phyloP scores from a whole-genome alignment of 805 yeast species.

The Metschnikowia baotianmanensis region DNA sequence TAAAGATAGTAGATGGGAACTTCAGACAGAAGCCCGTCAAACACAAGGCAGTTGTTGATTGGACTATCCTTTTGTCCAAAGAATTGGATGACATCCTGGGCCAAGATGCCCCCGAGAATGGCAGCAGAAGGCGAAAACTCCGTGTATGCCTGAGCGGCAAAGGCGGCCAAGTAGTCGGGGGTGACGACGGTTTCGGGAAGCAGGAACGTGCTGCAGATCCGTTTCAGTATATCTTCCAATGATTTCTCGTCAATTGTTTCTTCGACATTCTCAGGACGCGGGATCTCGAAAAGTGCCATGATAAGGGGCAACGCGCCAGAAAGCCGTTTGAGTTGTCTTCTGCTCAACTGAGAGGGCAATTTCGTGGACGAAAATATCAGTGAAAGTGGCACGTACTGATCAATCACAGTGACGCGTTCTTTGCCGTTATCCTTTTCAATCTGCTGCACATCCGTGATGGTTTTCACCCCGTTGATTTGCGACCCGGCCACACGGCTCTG shows the following conservation, averaged over 20 bases:
- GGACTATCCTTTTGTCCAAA: constrained; percentile 76
- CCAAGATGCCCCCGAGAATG: constrained; percentile 81
- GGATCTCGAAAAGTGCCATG: constrained; percentile 53
- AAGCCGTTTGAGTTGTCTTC: constrained; percentile 47
- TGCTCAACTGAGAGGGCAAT: constrained; percentile 41
- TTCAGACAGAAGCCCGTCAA: constrained; percentile 68
- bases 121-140: constrained; percentile 86
- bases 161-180: constrained; percentile 38
- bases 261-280: constrained; percentile 24
- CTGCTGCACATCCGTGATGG: constrained; percentile 28
- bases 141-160: constrained; percentile 50
- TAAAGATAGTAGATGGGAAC: constrained; percentile 65
- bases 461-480: constrained; percentile 46
- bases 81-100: constrained; percentile 87
- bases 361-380: constrained; percentile 35
- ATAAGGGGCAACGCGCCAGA: constrained; percentile 59
- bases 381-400: constrained; percentile 35
- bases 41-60: constrained; percentile 71
- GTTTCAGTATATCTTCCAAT: constrained; percentile 23
- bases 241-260: constrained; percentile 24
- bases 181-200: constrained; percentile 46
- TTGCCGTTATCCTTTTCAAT: constrained; percentile 41
- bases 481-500: constrained; percentile 43
- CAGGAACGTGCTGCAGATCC: constrained; percentile 31
- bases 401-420: constrained; percentile 40